Evolutionary conservation across 306 rosid genomes (phyloP), one percentile per base, ranked within the genome.

Genomic region (Luffa acutangula): DNA sequence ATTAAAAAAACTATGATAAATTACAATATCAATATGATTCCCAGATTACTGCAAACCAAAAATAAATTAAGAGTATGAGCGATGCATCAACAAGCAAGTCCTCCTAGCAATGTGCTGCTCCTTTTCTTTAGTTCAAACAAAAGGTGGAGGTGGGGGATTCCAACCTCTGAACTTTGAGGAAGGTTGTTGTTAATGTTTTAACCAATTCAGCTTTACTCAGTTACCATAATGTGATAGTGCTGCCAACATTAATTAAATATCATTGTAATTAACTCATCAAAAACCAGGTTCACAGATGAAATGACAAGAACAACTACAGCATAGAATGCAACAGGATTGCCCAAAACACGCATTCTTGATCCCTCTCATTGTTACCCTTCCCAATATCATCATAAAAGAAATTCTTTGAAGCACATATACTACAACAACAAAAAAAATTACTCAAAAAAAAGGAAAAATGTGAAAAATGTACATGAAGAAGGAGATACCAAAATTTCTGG

Each of bases 401-500:
- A 72, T 9, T 9, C 18, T 21, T 46, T 45, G 4, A n/a, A 11
- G 39, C 4, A 45, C 51, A 42, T 67, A 70, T 43, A 45, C 31
- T 9, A 37, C 72, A 33, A 12, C 42, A 33, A 59, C 18, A 17
- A 67, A 4, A 39, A 41, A 42, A 9, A 8, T 0, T 20, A n/a
- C 18, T 0, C 6, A 1, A n/a, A 37, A 18, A 58, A 45, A 62
- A 31, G 59, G 60, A 48, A 4, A 62, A n/a, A 42, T 62, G 25
- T 59, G 21, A 12, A n/a, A 5, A 34, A 43, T 15, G 69, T 20
- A 54, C 12, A 21, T 21, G 51, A 46, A 34, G 75, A 67, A 17
- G 9, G 52, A 10, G 63, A 51, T 84, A 93, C 98, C 91, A 84
- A 82, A 34, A 92, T 79, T 83, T 92, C 95, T 58, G 91, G 80